These are phyloP conservation scores for Chrysanthemum lavandulifolium DNA, from an alignment of 129 eudicot species.

Conservation along the genomic window DNA sequence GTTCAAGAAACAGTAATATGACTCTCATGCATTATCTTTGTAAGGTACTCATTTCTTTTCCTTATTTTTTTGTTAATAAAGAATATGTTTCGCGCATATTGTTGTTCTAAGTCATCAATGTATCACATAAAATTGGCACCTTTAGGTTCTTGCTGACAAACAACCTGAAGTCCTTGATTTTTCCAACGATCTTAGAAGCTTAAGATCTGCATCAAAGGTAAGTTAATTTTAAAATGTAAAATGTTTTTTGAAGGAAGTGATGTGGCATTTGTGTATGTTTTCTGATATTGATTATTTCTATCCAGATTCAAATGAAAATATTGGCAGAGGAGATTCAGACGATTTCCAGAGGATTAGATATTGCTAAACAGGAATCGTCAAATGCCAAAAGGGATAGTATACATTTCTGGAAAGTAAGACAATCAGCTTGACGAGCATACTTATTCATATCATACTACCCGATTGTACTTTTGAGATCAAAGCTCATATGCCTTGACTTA, in stretches of 20 bases:
- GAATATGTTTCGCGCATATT: conserved; percentile 1
- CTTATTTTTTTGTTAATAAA: no score
- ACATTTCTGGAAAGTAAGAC: conserved; percentile 55
- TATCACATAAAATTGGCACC: conserved; percentile 1
- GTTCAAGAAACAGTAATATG: conserved; percentile 86
- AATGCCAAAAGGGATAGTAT: conserved; percentile 77
- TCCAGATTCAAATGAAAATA: conserved; percentile 74
- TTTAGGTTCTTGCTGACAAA: conserved; percentile 81
- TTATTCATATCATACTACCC: neutral
- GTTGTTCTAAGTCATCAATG: conserved; percentile 12
- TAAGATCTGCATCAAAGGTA: conserved; percentile 86
- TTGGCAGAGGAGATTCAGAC: conserved; percentile 98
- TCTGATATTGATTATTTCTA: conserved; percentile 12
- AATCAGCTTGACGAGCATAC: conserved; percentile 7
- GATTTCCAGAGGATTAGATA: conserved; percentile 82
- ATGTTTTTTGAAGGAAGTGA: neutral
- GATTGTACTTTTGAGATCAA: neutral
- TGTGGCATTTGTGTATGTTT: conserved; percentile 8
- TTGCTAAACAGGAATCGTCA: conserved; percentile 74
- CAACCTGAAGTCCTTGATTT: conserved; percentile 88
- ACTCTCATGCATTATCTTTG: conserved; percentile 98
- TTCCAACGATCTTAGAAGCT: conserved; percentile 69
- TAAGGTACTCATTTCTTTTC: conserved; percentile 51
- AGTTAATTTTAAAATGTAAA: conserved; percentile 3
- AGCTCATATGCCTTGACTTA: neutral